Percentiles rank a stretch among this genome's conserved stretches.
These are phyloP conservation scores for Candida hungchunana DNA, from an alignment of 805 yeast species.

Conservation along the genomic window DNA sequence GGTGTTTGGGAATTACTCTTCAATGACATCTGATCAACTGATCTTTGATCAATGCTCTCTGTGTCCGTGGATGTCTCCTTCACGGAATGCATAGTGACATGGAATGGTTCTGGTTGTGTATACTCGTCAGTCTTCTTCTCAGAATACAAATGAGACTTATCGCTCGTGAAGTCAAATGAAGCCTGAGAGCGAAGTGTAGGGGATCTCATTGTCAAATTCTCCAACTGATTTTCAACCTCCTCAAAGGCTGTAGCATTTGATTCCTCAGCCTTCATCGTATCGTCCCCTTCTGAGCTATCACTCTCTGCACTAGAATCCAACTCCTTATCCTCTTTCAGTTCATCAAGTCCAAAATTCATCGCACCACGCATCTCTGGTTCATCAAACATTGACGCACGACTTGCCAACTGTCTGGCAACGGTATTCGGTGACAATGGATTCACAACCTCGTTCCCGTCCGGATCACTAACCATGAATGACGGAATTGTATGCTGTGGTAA, in stretches of 20 bases:
- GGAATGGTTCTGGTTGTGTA: conserved; percentile 3
- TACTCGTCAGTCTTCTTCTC: too few species aligned
- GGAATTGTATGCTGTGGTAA: conserved; percentile 5
- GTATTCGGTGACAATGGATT: conserved; percentile 4
- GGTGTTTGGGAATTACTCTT: too few species aligned
- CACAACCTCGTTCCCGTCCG: conserved; percentile 5
- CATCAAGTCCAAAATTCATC: too few species aligned
- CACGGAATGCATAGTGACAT: conserved; percentile 16
- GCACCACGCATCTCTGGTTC: too few species aligned
- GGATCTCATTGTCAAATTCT: conserved; percentile 14
- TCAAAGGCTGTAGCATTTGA: conserved; percentile 14
- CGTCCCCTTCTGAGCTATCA: too few species aligned
- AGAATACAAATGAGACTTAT: conserved; percentile 1
- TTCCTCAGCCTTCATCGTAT: not conserved
- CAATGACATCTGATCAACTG: conserved; percentile 1
- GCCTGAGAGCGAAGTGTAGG: conserved; percentile 4
- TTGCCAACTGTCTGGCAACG: conserved; percentile 3
- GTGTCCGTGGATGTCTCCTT: conserved; percentile 16
- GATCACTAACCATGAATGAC: conserved; percentile 12
- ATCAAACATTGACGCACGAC: conserved; percentile 12
- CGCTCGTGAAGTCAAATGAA: conserved; percentile 11
- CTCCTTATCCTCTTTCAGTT: too few species aligned
- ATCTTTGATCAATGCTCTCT: conserved; percentile 2
- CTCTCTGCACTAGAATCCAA: too few species aligned
- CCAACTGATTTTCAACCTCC: conserved; percentile 20